Base-by-base conservation (phyloP, 352 stramenopile species). In the Phytophthora pluvialis region DNA sequence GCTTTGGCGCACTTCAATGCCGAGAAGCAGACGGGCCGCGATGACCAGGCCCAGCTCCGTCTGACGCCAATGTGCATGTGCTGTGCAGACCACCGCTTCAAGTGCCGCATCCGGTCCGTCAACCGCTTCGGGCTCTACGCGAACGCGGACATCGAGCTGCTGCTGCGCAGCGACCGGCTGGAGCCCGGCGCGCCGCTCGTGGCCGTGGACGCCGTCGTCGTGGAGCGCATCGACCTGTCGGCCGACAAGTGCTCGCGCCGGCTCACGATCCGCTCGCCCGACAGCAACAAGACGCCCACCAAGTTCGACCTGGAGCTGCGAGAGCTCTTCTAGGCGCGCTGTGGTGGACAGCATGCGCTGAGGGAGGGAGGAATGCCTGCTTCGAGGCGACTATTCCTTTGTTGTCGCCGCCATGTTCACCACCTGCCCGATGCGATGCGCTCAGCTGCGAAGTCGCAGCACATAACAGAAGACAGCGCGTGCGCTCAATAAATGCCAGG, bases 191-290 rank as follows among this genome's bases (percentile, higher is more conserved):
- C 54, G 28, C 78, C 83, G 21, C 81, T 87, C 47, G 64, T 89
- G 16, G 70, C 75, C 21, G 64, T 91, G 21, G 84, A 93, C 60
- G 81, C 84, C 18, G 52, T 88, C n/a, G 81, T 93, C 15, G 70
- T 93, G 29, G 84, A 93, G 72, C 64, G 75, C 15, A 83, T 90
- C 64, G 77, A 90, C 65, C 70, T 92, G 46, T 77, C 81, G 13
- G 84, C 77, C 12, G 74, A 86, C 57, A 86, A 87, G 52, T 76
- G 68, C 4, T 75, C 70, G 13, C 81, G 83, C 6, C 59, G 78
- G 48, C 64, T 92, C 46, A 80, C 81, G 13, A 83, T 92, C 52
- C 63, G 70, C 35, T 72, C 67, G 39, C 72, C 80, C 15, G 63
- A 75, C 13, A 28, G 47, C 10, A 15, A 32, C 15, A 73, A 56